phyloP scores from a whole-genome alignment of 345 rosid genomes.

The Boechera retrofracta region DNA sequence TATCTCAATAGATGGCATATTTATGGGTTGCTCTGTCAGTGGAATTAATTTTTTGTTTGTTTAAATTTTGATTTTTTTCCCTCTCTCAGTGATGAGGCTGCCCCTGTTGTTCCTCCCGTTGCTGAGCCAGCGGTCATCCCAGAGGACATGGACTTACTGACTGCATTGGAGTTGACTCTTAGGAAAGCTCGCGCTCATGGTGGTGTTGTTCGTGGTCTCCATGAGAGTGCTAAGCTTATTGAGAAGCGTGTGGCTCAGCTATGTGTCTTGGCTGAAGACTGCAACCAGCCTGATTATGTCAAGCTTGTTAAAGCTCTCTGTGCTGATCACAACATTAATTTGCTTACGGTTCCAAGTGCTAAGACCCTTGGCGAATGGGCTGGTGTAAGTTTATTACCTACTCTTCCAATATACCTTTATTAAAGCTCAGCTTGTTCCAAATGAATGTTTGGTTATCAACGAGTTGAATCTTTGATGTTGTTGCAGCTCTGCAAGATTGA shows the following conservation, averaged over 20 bases:
- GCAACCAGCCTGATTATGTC: conserved; percentile 83
- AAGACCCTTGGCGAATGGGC: conserved; percentile 95
- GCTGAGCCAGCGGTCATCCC: conserved; percentile 55
- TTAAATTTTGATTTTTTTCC: background rate
- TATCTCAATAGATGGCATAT: background rate
- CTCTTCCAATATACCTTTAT: background rate
- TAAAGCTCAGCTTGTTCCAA: background rate
- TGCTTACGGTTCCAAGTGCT: conserved; percentile 78
- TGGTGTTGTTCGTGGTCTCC: conserved; percentile 78
- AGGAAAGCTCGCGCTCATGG: conserved; percentile 81
- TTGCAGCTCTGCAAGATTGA: conserved; percentile 86
- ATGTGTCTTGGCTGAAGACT: conserved; percentile 83
- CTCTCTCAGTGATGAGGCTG: conserved; percentile 68
- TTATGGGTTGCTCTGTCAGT: too few species aligned
- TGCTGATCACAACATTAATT: conserved; percentile 66
- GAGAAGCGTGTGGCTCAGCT: conserved; percentile 82
- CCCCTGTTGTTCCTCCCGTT: conserved; percentile 56
- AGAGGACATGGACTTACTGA: conserved; percentile 79
- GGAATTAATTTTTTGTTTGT: too few species aligned
- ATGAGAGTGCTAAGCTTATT: conserved; percentile 75
- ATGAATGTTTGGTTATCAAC: background rate
- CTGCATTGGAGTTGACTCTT: conserved; percentile 76
- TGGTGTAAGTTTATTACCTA: conserved; percentile 60
- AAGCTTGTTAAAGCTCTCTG: conserved; percentile 86
- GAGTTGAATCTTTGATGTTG: background rate